phyloP scores from a whole-genome alignment of 345 rosid genomes.

The Noccaea bulbosa region DNA sequence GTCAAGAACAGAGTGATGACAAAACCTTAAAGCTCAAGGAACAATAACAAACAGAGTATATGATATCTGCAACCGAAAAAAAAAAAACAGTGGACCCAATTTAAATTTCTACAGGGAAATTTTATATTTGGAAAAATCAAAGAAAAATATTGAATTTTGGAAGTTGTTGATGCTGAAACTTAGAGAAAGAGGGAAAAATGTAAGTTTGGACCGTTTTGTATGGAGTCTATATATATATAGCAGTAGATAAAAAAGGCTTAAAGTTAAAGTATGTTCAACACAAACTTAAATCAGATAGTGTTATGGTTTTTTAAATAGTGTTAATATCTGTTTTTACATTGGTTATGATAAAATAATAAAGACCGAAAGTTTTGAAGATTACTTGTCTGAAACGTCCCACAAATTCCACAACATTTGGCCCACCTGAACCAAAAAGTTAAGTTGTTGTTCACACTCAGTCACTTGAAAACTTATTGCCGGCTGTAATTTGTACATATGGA shows the following conservation, averaged over 20 bases:
- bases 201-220: conserved; percentile 34
- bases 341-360: conserved; percentile 35
- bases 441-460: conserved; percentile 32
- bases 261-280: conserved; percentile 9
- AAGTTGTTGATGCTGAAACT: conserved; percentile 22
- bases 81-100: background rate
- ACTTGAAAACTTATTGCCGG: conserved; percentile 21
- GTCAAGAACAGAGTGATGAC: conserved; percentile 52
- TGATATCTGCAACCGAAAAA: background rate
- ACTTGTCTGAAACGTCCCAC: conserved; percentile 55
- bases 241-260: background rate
- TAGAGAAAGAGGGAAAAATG: conserved; percentile 8
- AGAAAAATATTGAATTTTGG: background rate
- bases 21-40: conserved; percentile 20
- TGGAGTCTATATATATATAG: conserved; percentile 26
- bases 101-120: background rate
- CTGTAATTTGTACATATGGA: background rate
- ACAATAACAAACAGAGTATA: background rate
- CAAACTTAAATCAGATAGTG: background rate
- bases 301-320: background rate
- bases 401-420: conserved; percentile 64
- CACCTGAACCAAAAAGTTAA: conserved; percentile 42
- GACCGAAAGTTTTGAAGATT: conserved; percentile 73
- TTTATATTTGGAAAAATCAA: background rate
- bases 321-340: background rate